Evolutionary conservation across 148 eudicot species (phyloP).

Genomic region (Chenopodium quinoa): DNA sequence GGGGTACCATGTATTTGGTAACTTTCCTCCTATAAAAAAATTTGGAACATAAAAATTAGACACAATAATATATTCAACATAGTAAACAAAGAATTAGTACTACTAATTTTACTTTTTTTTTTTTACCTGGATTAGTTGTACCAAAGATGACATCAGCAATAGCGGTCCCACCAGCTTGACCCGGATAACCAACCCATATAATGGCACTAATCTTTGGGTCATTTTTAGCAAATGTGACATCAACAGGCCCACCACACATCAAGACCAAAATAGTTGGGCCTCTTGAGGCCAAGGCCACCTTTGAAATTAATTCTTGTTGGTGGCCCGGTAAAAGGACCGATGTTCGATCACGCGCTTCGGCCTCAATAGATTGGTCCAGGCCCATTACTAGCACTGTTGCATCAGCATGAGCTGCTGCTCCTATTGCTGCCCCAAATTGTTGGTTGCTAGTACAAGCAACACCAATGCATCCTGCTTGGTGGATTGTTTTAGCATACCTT

Average conservation of each 20-base stretch:
- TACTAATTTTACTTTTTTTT: not conserved
- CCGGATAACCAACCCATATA: constrained; percentile 73
- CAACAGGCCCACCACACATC: constrained; percentile 90
- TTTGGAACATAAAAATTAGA: constrained; percentile 26
- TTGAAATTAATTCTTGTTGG: constrained; percentile 60
- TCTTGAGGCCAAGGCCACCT: constrained; percentile 64
- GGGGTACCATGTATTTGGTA: constrained; percentile 81
- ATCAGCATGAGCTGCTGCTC: constrained; percentile 66
- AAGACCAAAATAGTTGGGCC: constrained; percentile 69
- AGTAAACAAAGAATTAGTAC: not conserved
- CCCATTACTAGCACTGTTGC: constrained; percentile 81
- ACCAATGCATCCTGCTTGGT: constrained; percentile 53
- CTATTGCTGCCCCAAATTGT: constrained; percentile 57
- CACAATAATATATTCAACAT: not conserved
- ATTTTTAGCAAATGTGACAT: constrained; percentile 61
- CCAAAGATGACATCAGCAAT: constrained; percentile 61
- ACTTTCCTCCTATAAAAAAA: constrained; percentile 53
- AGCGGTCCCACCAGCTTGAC: constrained; percentile 56
- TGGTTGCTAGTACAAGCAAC: constrained; percentile 50
- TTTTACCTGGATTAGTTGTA: constrained; percentile 48
- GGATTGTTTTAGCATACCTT: constrained; percentile 57
- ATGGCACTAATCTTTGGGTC: constrained; percentile 41
- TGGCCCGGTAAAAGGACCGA: constrained; percentile 47
- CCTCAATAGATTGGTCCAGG: constrained; percentile 71
- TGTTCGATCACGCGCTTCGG: constrained; percentile 55